Evolutionary conservation across 352 stramenopile species (phyloP), one percentile per base, ranked within the genome.

Genomic region (Pythium dissotocum): DNA sequence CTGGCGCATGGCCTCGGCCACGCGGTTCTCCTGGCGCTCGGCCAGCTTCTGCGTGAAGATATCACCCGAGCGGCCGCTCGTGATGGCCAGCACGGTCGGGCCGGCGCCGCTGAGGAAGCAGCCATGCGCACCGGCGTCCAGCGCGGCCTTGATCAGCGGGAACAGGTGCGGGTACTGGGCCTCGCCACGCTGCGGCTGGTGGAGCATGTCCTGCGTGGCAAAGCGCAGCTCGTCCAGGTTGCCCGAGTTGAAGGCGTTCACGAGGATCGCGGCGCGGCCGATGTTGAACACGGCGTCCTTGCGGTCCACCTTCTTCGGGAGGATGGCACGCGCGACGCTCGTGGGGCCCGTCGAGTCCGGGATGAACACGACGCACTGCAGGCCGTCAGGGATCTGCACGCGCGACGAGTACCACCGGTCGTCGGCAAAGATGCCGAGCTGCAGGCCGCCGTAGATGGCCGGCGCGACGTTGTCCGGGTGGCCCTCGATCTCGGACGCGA

Each of bases 381-480:
- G 83, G 4, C 95, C 97, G n/a, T 97, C 78, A 10, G 97, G 97
- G 71, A 97, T 95, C 68, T 97, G 87, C 42, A 99, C 94, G 59
- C 97, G 94, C 83, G 98, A 98, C 13, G 97, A 99, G 64, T 98
- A 91, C 97, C 97, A 99, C 58, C 97, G 94, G 63, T 97, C 87
- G 65, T 98, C 96, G 49, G 96, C 98, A 54, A 88, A 87, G 65
- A 95, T 93, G 33, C 88, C 88, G 66, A 99, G 86, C 85, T 99
- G 98, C 68, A 99, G 89, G 26, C 97, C 98, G 59, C 98, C 98
- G 73, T 99, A 99, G 73, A 99, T 99, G 14, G 95, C 97, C 0
- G 98, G 98, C 51, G 98, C 97, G 14, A 99, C 98, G 75, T 99
- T 99, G 80, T 99, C 98, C 1, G 98, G 98, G 83, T 99, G 98